These are phyloP conservation scores for Afroboletus lepidellus DNA, from an alignment of 1,284 basidiomycete genomes.

Conservation along the genomic window DNA sequence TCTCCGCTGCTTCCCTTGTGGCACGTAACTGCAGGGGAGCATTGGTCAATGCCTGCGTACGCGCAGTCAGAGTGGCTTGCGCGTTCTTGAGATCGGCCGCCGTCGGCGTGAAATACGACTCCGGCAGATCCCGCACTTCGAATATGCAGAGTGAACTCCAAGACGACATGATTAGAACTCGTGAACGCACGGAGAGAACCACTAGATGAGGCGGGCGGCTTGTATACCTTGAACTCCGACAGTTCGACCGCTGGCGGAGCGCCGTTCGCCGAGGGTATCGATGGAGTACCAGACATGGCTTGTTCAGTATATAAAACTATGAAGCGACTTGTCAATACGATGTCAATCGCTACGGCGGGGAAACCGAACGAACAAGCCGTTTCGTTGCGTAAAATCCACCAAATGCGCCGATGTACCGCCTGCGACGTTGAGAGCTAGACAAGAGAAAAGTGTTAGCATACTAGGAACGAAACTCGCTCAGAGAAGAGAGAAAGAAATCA, in stretches of 20 bases:
- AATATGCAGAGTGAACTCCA: constrained; percentile 7
- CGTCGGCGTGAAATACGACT: constrained; percentile 75
- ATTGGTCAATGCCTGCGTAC: constrained; percentile 67
- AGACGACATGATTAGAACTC: constrained; percentile 9
- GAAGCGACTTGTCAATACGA: constrained; percentile 16
- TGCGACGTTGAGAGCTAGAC: background rate
- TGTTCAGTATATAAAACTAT: constrained; percentile 17
- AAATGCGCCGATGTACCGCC: background rate
- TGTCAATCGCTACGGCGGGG: constrained; percentile 13
- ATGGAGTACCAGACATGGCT: constrained; percentile 30
- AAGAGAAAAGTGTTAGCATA: constrained; percentile 13
- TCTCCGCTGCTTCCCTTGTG: constrained; percentile 64
- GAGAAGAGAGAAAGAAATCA: constrained; percentile 35
- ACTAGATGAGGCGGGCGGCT: constrained; percentile 33
- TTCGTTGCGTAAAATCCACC: constrained; percentile 9
- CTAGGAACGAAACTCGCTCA: constrained; percentile 1
- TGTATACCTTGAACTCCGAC: constrained; percentile 48
- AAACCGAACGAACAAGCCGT: constrained; percentile 13
- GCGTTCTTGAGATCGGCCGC: constrained; percentile 71
- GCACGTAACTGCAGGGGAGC: constrained; percentile 74
- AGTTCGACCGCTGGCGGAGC: constrained; percentile 2
- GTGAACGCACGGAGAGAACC: constrained; percentile 24
- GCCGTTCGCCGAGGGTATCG: background rate
- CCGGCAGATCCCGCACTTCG: constrained; percentile 50
- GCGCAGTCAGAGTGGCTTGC: constrained; percentile 59